phyloP scores from a whole-genome alignment of 345 rosid species.

The Salix arbutifolia region DNA sequence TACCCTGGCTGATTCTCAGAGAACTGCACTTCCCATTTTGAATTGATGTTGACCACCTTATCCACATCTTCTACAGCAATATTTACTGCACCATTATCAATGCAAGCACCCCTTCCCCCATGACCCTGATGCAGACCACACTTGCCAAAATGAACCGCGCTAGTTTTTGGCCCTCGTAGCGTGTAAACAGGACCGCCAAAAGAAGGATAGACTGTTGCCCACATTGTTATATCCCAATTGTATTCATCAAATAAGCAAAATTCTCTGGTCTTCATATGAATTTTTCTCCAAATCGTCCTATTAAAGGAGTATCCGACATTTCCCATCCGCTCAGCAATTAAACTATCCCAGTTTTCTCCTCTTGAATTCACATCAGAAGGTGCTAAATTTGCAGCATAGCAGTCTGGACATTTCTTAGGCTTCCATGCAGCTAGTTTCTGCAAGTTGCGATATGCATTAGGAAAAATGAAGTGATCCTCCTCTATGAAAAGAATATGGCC shows the following conservation, averaged over 20 bases:
- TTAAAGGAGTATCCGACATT: conserved; percentile 87
- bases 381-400: conserved; percentile 91
- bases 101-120: conserved; percentile 55
- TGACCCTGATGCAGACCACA: conserved; percentile 97
- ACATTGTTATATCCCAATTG: conserved; percentile 99
- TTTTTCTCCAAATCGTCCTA: conserved; percentile 75
- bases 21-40: conserved; percentile 56
- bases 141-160: conserved; percentile 94
- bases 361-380: conserved; percentile 85
- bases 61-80: conserved; percentile 55
- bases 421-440: conserved; percentile 60
- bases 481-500: conserved; percentile 93
- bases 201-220: conserved; percentile 93
- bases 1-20: conserved; percentile 74
- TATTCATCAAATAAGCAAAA: conserved; percentile 94
- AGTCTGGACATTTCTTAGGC: conserved; percentile 68
- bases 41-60: conserved; percentile 52
- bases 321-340: conserved; percentile 95
- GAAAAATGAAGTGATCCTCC: conserved; percentile 92
- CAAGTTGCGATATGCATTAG: conserved; percentile 89
- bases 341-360: conserved; percentile 66
- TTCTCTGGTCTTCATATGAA: conserved; percentile 67
- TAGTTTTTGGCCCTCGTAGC: conserved; percentile 78
- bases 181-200: conserved; percentile 85
- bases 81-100: conserved; percentile 67